Evolutionary conservation across 306 rosid species (phyloP).

Genomic region (Ormosia emarginata): DNA sequence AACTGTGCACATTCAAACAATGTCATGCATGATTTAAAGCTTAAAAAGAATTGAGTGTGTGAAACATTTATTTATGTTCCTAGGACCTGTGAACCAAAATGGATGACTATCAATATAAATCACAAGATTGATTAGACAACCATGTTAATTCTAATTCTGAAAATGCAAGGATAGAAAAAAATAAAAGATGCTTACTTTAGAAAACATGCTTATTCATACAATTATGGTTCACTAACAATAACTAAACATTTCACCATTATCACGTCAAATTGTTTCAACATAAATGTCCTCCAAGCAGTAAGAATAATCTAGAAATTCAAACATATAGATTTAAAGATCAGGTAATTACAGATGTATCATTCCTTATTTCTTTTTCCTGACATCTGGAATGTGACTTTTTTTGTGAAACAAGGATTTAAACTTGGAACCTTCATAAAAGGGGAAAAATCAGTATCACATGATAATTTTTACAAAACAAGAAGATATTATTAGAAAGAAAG

Average conservation of each 20-base stretch:
- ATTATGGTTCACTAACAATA: not conserved
- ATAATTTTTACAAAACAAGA: not conserved
- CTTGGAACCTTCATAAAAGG: not conserved
- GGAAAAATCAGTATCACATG: not conserved
- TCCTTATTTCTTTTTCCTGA: not conserved
- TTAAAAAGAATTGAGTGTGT: not conserved
- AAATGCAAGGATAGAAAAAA: not conserved
- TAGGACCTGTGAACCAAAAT: not conserved
- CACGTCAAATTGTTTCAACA: not conserved
- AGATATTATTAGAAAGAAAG: not conserved
- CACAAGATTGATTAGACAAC: not conserved
- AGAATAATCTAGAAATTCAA: not conserved
- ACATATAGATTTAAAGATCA: not conserved
- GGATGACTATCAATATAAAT: not conserved
- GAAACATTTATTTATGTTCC: not conserved
- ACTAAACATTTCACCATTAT: not conserved
- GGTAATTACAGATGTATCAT: not conserved
- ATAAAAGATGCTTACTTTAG: not conserved
- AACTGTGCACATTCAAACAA: not conserved
- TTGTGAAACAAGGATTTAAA: not conserved
- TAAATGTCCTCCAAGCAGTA: not conserved
- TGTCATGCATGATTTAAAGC: slow-evolving; percentile 4
- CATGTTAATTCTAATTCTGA: not conserved
- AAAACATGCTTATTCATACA: not conserved
- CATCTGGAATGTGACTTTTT: not conserved